These are phyloP conservation scores for Phaeotremella fagi DNA, from an alignment of 768 basidiomycete species.

Conservation along the genomic window DNA sequence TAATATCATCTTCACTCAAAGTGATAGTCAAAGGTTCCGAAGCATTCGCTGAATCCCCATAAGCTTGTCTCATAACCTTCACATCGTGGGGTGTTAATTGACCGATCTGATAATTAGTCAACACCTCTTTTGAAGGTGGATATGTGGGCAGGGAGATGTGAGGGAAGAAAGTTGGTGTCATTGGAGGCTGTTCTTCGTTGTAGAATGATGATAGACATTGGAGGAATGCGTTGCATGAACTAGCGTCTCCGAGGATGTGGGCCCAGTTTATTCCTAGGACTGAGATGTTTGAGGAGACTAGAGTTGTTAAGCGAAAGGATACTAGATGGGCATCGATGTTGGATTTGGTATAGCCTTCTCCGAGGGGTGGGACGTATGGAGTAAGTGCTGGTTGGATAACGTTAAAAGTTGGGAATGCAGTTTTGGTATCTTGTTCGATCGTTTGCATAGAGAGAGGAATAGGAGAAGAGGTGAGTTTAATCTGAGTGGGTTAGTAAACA, in stretches of 20 bases:
- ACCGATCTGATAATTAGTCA: background rate
- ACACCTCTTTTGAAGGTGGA: background rate
- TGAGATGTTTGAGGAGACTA: background rate
- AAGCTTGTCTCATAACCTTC: background rate
- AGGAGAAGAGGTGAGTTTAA: background rate
- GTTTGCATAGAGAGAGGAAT: background rate
- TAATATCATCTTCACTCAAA: background rate
- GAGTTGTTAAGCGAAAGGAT: background rate
- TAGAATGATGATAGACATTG: background rate
- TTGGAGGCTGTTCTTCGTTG: background rate
- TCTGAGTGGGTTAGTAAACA: background rate
- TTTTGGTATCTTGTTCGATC: background rate
- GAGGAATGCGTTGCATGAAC: background rate
- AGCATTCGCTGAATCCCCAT: background rate
- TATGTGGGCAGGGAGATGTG: background rate
- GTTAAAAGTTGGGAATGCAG: background rate
- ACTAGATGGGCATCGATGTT: background rate
- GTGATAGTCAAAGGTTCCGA: background rate
- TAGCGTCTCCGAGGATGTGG: background rate
- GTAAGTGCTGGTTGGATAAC: background rate
- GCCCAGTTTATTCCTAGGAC: slow-evolving; percentile 3
- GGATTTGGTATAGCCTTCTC: background rate
- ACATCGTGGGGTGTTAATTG: background rate
- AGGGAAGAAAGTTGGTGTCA: slow-evolving; percentile 1
- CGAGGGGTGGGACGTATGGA: background rate